Evolutionary conservation across 2,329 filamentous ascomycete species (phyloP), one percentile per base, ranked within the genome.

Genomic region (Hymenoscyphus repandus): DNA sequence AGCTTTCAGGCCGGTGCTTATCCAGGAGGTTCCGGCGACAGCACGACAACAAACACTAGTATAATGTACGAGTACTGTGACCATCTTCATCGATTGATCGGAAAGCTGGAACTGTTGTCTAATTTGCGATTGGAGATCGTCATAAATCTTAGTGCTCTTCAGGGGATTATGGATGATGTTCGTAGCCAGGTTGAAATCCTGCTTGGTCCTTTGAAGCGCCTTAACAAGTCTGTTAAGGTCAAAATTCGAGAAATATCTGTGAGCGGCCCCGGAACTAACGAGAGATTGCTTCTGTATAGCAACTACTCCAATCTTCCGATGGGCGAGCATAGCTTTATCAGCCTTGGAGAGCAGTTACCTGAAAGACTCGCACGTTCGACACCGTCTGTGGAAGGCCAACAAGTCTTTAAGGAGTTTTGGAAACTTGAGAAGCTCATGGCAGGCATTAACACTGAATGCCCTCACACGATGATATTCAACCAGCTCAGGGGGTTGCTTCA

Each of bases 331-430:
- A 2, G n/a, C 17, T 45, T 56, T 37, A n/a, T 37, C 30, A 31
- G 13, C 13, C 49, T 34, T 18, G 38, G 52, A 36, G 36, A 42
- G 13, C 10, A 40, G 22, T 53, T 39, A 50, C 42, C 49, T 5
- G 49, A 43, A 12, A n/a, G 52, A 41, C 7, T 57, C 38, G 51
- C 49, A 32, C 52, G 49, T 43, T 48, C 38, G 13, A 30, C 50
- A 46, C 43, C 41, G 33, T 31, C 36, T 17, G 38, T 37, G 22
- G 36, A 52, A 20, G 33, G 33, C 11, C 36, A 33, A 34, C 50
- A 44, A 39, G 41, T 55, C 36, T 52, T 55, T 17, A 37, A 54
- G 36, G 53, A 52, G 18, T 59, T 54, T 36, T 59, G 57, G 57
- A 41, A 51, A 33, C 45, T 59, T 37, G 47, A 55, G 37, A 48